phyloP scores from a whole-genome alignment of 2,329 filamentous ascomycete species.

The Trichophyton rubrum region DNA sequence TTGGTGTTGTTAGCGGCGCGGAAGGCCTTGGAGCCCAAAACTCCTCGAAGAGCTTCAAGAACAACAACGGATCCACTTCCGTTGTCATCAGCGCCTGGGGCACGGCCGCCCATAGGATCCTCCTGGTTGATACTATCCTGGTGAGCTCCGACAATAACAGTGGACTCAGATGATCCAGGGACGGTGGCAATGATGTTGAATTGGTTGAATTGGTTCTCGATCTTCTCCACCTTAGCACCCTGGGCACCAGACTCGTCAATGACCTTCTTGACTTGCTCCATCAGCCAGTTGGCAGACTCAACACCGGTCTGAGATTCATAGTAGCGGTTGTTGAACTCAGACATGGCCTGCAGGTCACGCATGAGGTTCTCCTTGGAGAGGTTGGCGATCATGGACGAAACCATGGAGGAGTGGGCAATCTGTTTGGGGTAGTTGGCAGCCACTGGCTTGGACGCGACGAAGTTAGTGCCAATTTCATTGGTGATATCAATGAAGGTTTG shows the following conservation, averaged over 20 bases:
- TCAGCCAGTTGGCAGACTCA: slow-evolving; percentile 79
- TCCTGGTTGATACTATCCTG: slow-evolving; percentile 76
- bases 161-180: slow-evolving; percentile 71
- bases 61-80: slow-evolving; percentile 90
- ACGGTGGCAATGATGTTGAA: slow-evolving; percentile 85
- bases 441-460: slow-evolving; percentile 28
- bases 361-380: slow-evolving; percentile 67
- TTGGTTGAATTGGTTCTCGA: slow-evolving; percentile 77
- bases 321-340: slow-evolving; percentile 46
- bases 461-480: slow-evolving; percentile 46
- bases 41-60: slow-evolving; percentile 73
- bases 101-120: slow-evolving; percentile 66
- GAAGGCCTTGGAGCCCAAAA: slow-evolving; percentile 59
- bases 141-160: slow-evolving; percentile 79
- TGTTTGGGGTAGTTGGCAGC: slow-evolving; percentile 53
- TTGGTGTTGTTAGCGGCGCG: slow-evolving; percentile 51
- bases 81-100: slow-evolving; percentile 87
- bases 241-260: slow-evolving; percentile 60
- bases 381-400: slow-evolving; percentile 54
- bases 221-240: slow-evolving; percentile 57
- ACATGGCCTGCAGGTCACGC: slow-evolving; percentile 59
- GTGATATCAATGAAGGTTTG: slow-evolving; percentile 89
- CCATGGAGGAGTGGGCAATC: slow-evolving; percentile 48
- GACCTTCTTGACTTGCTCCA: slow-evolving; percentile 58
- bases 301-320: slow-evolving; percentile 51